phyloP scores from a whole-genome alignment of 495 filamentous ascomycete species.

The Talaromyces wortmannii region DNA sequence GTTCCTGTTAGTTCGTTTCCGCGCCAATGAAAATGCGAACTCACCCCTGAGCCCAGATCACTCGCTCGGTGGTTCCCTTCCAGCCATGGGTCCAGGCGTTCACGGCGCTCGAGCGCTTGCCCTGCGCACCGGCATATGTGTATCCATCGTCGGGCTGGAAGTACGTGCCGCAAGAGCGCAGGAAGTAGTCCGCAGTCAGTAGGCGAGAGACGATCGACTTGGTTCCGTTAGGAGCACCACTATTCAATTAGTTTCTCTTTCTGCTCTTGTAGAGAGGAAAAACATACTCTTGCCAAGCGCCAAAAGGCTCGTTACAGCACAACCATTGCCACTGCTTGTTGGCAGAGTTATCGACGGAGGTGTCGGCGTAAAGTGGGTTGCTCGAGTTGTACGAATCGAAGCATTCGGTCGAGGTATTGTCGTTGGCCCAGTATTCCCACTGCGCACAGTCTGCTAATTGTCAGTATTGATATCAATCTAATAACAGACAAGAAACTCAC shows the following conservation, averaged over 20 bases:
- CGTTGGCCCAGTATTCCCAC: slow-evolving; percentile 41
- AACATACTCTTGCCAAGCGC: slow-evolving; percentile 50
- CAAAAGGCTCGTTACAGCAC: slow-evolving; percentile 60
- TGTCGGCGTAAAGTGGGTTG: slow-evolving; percentile 51
- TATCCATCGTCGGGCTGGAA: slow-evolving; percentile 48
- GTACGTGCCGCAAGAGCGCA: slow-evolving; percentile 48
- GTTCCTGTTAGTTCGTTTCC: neutral
- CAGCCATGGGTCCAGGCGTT: slow-evolving; percentile 58
- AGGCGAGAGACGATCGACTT: slow-evolving; percentile 49
- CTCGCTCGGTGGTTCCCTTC: slow-evolving; percentile 43
- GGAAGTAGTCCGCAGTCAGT: slow-evolving; percentile 50
- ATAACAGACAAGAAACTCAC: slow-evolving; percentile 21
- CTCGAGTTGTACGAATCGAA: slow-evolving; percentile 50
- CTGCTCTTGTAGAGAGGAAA: neutral
- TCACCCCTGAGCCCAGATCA: slow-evolving; percentile 56
- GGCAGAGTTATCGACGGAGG: slow-evolving; percentile 36
- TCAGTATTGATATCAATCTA: slow-evolving; percentile 1
- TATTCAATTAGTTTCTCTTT: slow-evolving; percentile 6
- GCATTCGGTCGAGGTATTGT: slow-evolving; percentile 39
- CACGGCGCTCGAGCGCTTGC: slow-evolving; percentile 44
- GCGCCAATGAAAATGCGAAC: neutral
- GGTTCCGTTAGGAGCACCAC: slow-evolving; percentile 38
- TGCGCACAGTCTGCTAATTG: slow-evolving; percentile 23
- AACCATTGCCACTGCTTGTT: slow-evolving; percentile 62
- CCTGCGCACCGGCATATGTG: slow-evolving; percentile 43